Base-by-base conservation (phyloP, 2,329 filamentous ascomycete genomes). In the Neofusicoccum ribis region DNA sequence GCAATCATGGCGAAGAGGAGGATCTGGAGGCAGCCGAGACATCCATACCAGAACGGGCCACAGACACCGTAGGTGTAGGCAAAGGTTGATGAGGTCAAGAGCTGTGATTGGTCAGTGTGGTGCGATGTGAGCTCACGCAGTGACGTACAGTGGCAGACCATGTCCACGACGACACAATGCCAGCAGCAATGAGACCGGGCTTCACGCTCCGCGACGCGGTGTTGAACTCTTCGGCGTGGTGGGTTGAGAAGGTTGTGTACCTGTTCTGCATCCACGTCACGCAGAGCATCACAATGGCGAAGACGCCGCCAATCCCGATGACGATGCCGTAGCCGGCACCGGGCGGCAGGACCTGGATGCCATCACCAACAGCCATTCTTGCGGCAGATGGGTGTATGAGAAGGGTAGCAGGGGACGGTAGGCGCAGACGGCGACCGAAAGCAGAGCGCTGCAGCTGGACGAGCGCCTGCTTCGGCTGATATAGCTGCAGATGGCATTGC, bases 241-340 rank as follows among this genome's bases (percentile, higher is more conserved):
- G 76, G 5, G 78, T 81, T 5, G 78, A 80, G 70, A 80, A 76
- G 3, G 67, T 65, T 1, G 72, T 76, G 51, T 75, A 76, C 31
- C 69, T 67, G 51, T 75, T 74, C 59, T 76, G 72, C 12, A 76
- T 23, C 50, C 41, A 63, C 17, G 41, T 47, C 5, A 49, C 44
- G 11, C 39, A 36, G 15, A 63, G 73, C 79, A 82, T 82, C 51
- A 63, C 34, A 11, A 43, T 20, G 80, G 69, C 5, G 78, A 82
- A 82, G 66, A 81, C 72, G 27, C 72, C 79, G 3, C 82, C 82
- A 58, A 84, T 82, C 23, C 82, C 82, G n/a, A 83, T 78, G 14
- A 84, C 79, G 66, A 76, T 80, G 67, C 81, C 82, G 73, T 84
- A 84, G 46, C 82, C 82, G 6, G 79, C 80, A 11, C 80, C 80